phyloP scores from a whole-genome alignment of 495 filamentous ascomycete species.

The Rusavskia elegans region DNA sequence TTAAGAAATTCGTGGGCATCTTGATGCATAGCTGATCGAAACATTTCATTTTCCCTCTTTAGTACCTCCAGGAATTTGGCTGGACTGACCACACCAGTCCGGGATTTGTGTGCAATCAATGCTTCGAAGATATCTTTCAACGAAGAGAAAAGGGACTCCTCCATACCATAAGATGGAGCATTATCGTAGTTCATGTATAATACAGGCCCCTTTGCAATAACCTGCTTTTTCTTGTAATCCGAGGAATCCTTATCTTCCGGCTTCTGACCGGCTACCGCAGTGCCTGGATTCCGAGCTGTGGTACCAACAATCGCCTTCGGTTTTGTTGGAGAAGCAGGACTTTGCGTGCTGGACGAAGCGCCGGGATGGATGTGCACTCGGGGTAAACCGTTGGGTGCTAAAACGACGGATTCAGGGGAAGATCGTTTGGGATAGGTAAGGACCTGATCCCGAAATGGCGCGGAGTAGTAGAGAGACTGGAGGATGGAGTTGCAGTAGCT shows the following conservation, averaged over 20 bases:
- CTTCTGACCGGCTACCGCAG: slow-evolving; percentile 38
- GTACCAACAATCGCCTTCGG: slow-evolving; percentile 22
- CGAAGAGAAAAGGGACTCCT: slow-evolving; percentile 83
- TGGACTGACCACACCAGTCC: slow-evolving; percentile 84
- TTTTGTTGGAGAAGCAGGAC: slow-evolving; percentile 21
- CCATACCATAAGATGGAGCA: slow-evolving; percentile 71
- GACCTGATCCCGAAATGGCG: slow-evolving; percentile 87
- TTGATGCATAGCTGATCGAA: slow-evolving; percentile 90
- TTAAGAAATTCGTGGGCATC: slow-evolving; percentile 97
- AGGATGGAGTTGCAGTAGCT: slow-evolving; percentile 98
- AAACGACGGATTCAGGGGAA: slow-evolving; percentile 36
- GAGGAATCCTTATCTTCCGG: slow-evolving; percentile 70
- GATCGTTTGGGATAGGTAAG: slow-evolving; percentile 71
- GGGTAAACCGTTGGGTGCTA: slow-evolving; percentile 23
- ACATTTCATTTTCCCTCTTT: slow-evolving; percentile 92
- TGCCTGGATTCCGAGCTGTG: slow-evolving; percentile 30
- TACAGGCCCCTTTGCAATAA: slow-evolving; percentile 71
- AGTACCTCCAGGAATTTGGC: slow-evolving; percentile 87
- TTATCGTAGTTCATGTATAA: slow-evolving; percentile 70
- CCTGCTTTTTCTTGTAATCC: slow-evolving; percentile 93
- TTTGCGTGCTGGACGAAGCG: slow-evolving; percentile 22
- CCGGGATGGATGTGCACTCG: slow-evolving; percentile 32
- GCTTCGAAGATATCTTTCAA: slow-evolving; percentile 94
- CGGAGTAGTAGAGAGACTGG: slow-evolving; percentile 91
- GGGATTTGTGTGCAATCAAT: slow-evolving; percentile 62